Evolutionary conservation across 1,139 yeast species (phyloP), one percentile per base, ranked within the genome.

Genomic region (Blastobotrys petasosporus): DNA sequence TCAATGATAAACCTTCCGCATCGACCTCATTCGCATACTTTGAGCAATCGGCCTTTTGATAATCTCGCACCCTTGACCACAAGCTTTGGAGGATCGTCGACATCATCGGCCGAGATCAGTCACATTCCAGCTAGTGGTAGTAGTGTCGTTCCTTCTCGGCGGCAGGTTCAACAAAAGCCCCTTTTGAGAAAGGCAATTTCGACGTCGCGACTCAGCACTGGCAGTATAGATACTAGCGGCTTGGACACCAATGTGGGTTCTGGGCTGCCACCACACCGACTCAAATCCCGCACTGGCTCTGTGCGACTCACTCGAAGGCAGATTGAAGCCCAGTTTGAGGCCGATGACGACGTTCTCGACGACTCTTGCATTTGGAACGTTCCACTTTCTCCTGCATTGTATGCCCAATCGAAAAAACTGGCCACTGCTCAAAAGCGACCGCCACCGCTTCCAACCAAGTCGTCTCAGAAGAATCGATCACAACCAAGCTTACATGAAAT

Each of bases 341-440:
- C 55, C 31, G 57, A 53, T 28, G 71, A 67, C 45, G 80, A 75
- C 45, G 77, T 77, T 40, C 78, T 80, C 5, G 77, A 70, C 42
- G 75, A 75, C 44, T 66, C 72, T 13, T 67, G 74, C 31, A 76
- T 80, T 51, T 79, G 71, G 65, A 81, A 82, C 55, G 84, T 82
- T 12, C 88, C 87, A 1, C 63, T 79, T 39, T 73, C 84, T 0
- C 81, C 78, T 45, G 73, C 83, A 0, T 61, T 67, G 12, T 64
- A 60, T 41, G 65, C 67, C 6, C 63, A 65, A 45, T 51, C 60
- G 33, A 64, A 55, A 44, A 31, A 42, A 25, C 29, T 12, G 25
- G 41, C 37, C 13, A 20, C 12, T 29, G 32, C 11, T 16, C 35
- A 41, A 29, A 8, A 28, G 11, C 30, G 23, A 23, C 31, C 16